Evolutionary conservation across 2,329 filamentous ascomycete species (phyloP), one percentile per base, ranked within the genome.

Genomic region (Xylaria polymorpha): DNA sequence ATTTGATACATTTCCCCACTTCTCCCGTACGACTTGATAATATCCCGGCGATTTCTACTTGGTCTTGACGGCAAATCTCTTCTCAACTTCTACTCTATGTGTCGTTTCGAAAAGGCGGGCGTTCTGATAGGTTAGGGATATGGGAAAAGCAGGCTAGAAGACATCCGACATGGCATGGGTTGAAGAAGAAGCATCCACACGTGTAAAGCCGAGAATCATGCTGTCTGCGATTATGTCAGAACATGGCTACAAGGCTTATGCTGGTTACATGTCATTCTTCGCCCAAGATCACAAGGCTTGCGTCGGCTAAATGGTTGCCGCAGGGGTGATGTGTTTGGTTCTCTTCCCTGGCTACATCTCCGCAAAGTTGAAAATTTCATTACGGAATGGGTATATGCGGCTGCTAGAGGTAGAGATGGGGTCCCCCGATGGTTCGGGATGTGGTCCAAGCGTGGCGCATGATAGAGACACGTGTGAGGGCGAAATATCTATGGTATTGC

Each of bases 1-100:
- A 75, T 72, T 67, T 71, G 69, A 48, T 50, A 66, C 68, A 66
- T 57, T 62, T 58, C 66, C 46, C 55, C 22, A 46, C 48, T 69
- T 68, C 63, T 4, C 65, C 37, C n/a, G 39, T 75, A 75, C 62
- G 69, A 74, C 72, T 73, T 76, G 69, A 64, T 77, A 78, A 77
- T 78, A 72, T 72, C 66, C 68, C 59, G 69, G 67, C 62, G 50
- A 61, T 68, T 71, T 71, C 59, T 65, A 64, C 67, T 66, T 64
- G 61, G 61, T 66, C 60, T 67, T 68, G 29, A 64, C 69, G 71
- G 56, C 72, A 72, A 73, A 70, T 76, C 76, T 71, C 74, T 72
- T 74, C 76, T 76, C 75, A 74, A 72, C 69, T 74, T 74, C 69
- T 73, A 37, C 61, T 70, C 50, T 64, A 48, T 64, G 50, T 61